These are phyloP conservation scores for Citrus glauca DNA, from an alignment of 345 rosid species.

Conservation along the genomic window DNA sequence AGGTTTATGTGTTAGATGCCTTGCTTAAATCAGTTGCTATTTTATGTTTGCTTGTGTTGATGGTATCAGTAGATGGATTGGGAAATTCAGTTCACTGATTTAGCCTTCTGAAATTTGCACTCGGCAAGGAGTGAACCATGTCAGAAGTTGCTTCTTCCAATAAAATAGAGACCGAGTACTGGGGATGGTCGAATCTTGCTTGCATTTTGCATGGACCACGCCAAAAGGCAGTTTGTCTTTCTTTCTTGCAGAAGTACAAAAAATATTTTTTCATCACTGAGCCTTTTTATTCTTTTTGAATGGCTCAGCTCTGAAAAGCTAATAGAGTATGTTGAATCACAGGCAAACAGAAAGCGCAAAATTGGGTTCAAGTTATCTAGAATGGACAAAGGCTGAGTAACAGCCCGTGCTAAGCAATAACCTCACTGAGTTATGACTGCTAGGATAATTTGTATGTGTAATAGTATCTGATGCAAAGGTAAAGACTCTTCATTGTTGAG, in stretches of 20 bases:
- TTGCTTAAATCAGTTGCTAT: no score
- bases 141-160: background rate
- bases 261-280: background rate
- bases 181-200: background rate
- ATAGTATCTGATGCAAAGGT: background rate
- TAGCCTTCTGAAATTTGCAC: background rate
- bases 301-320: constrained; percentile 65
- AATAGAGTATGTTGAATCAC: constrained; percentile 63
- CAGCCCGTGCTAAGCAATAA: constrained; percentile 11
- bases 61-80: background rate
- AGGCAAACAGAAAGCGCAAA: constrained; percentile 54
- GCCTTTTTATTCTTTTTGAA: constrained; percentile 4
- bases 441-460: no score
- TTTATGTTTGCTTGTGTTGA: background rate
- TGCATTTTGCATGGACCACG: background rate
- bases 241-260: background rate
- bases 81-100: background rate
- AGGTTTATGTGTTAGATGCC: no score
- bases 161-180: background rate
- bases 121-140: background rate
- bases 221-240: background rate
- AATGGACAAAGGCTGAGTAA: constrained; percentile 24
- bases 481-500: background rate
- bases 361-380: constrained; percentile 38
- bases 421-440: background rate